phyloP scores from a whole-genome alignment of 495 filamentous ascomycete genomes.

The Penicillium steckii region DNA sequence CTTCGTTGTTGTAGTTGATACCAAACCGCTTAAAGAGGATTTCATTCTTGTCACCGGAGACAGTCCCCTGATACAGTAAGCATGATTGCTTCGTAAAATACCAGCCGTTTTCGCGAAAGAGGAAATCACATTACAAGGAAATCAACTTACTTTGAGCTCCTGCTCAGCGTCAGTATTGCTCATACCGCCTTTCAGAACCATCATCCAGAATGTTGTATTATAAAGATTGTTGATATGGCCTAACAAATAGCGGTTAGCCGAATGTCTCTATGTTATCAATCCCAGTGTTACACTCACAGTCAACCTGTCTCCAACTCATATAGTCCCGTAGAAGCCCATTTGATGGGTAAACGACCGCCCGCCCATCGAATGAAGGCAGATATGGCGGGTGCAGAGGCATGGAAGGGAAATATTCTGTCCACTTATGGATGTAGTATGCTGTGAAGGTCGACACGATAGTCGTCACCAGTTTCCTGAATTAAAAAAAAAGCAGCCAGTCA shows the following conservation, averaged over 20 bases:
- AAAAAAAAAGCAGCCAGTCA: neutral
- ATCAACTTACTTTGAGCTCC: conserved; percentile 59
- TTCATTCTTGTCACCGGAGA: conserved; percentile 89
- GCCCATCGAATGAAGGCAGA: conserved; percentile 86
- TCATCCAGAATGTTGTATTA: conserved; percentile 93
- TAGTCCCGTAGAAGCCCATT: conserved; percentile 83
- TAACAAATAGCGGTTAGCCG: conserved; percentile 23
- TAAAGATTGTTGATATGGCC: conserved; percentile 98
- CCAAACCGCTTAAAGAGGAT: conserved; percentile 85
- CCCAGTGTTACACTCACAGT: conserved; percentile 61
- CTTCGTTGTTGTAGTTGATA: conserved; percentile 97
- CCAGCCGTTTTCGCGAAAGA: neutral
- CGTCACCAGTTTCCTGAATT: conserved; percentile 75
- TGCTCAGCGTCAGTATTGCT: conserved; percentile 74
- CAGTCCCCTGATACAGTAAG: conserved; percentile 60
- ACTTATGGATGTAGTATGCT: conserved; percentile 81
- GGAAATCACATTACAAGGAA: neutral
- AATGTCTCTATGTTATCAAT: neutral
- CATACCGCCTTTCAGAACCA: conserved; percentile 76
- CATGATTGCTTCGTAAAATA: neutral
- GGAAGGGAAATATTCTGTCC: conserved; percentile 71
- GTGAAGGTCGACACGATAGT: conserved; percentile 92
- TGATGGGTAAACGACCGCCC: conserved; percentile 84
- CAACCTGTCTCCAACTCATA: conserved; percentile 94
- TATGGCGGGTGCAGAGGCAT: conserved; percentile 62